Evolutionary conservation across 208 protist species (phyloP), one percentile per base, ranked within the genome.

Genomic region (Trypanosoma rangeli): DNA sequence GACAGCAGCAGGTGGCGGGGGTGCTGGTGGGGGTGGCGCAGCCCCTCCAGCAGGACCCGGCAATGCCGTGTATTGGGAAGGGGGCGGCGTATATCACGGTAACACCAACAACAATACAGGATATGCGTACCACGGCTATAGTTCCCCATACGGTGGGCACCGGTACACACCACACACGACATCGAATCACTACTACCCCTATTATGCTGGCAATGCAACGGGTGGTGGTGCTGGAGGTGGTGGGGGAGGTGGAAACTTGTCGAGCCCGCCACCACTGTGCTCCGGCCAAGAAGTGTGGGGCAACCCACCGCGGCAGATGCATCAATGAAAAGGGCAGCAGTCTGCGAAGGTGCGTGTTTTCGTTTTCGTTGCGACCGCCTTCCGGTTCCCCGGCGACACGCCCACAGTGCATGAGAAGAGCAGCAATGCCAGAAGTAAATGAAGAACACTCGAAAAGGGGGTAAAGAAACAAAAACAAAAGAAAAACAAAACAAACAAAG

Each of bases 111-210:
- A 52, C 37, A 52, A 0, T 3, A 35, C 24, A 9, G 63, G 63
- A 0, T 68, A 74, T 58, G 29, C 22, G 1, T 59, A 35, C n/a
- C 53, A 39, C 1, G 18, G 50, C 31, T 37, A 74, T 42, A 24
- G 33, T n/a, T 74, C 69, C 42, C 69, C 69, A 53, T 68, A 67
- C 28, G 69, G 69, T 28, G 69, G 60, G 9, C 55, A 63, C 42
- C 70, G 70, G 15, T 57, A 52, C 46, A 75, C 70, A 44, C 70
- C 62, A 29, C 70, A 75, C 0, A 62, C 70, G 13, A 63, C 62
- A 31, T 62, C 70, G 4, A 68, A 63, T 49, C 62, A 62, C 31
- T 44, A 75, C 29, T 39, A 62, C 28, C 8, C 35, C 39, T 35
- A 75, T 44, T 64, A 75, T 54, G n/a, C 22, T 20, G 37, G 42